phyloP scores from a whole-genome alignment of 495 filamentous ascomycete species.

The Hyaloscypha bicolor region DNA sequence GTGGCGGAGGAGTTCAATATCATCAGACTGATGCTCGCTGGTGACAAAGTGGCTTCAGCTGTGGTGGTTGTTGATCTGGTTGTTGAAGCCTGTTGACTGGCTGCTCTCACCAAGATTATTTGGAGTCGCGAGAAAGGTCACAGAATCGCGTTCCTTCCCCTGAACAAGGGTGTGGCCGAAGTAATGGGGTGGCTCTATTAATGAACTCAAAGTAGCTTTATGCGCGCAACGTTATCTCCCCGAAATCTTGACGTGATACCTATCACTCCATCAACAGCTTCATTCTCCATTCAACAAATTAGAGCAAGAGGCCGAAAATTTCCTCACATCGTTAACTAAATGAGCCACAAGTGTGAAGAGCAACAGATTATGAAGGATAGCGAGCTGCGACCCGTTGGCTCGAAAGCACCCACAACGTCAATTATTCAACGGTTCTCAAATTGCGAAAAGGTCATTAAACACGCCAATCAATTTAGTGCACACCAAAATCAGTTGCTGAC shows the following conservation, averaged over 20 bases:
- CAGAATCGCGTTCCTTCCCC: conserved; percentile 9
- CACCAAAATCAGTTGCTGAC: no score
- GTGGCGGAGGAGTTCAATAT: conserved; percentile 14
- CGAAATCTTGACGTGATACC: neutral
- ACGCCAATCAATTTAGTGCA: no score
- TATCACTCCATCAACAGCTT: no score
- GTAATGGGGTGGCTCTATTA: neutral
- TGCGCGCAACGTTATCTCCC: neutral
- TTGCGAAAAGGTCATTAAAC: no score
- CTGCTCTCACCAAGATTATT: conserved; percentile 1
- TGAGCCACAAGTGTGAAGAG: no score
- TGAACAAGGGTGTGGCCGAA: conserved; percentile 3
- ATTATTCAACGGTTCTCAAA: no score
- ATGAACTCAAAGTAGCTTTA: neutral
- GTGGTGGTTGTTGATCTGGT: conserved; percentile 18
- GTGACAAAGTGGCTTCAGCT: conserved; percentile 19
- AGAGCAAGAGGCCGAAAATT: no score
- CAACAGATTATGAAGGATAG: no score
- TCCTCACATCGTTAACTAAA: no score
- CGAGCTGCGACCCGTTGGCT: no score
- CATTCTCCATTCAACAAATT: no score
- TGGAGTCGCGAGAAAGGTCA: neutral
- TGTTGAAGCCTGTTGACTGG: conserved; percentile 3
- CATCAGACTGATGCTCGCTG: conserved; percentile 10
- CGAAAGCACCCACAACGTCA: no score